Evolutionary conservation across 495 filamentous ascomycete genomes (phyloP), one percentile per base, ranked within the genome.

Genomic region (Emericellopsis terricola): DNA sequence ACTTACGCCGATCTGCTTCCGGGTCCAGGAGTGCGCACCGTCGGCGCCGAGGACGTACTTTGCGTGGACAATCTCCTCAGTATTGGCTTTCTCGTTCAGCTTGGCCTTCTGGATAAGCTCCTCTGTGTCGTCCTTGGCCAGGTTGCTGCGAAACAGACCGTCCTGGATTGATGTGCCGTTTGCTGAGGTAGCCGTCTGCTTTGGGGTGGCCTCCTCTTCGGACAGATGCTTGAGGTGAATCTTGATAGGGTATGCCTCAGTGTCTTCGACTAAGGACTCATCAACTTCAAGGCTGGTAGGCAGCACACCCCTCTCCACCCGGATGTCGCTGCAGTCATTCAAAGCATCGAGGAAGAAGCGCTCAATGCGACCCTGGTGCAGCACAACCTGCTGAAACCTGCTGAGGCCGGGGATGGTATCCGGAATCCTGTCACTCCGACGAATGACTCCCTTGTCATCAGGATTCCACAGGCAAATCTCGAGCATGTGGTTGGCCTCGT

Each of bases 21-120:
- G 54, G 4, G 71, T 67, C 54, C 64, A 69, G 8, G 67, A 70
- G 38, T 71, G 73, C 2, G 74, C 75, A 0, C 75, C 75, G 48
- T 82, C 77, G 19, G 68, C 73, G 2, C 76, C 77, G 3, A 80
- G 60, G 36, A 82, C 51, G 43, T 77, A 81, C 41, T 73, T 78
- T 7, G 29, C 29, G 29, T 31, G 29, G n/a, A 17, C 15, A 3
- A 16, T 13, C 19, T 31, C 29, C 29, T 31, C 13, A 13, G 8
- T 31, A 31, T 31, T 17, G 8, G 29, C 15, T 9, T 15, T 15
- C 11, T 7, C 13, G 11, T 15, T 5, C 9, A 31, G 8, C 21
- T 40, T 39, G 39, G 47, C 44, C 21, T 38, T 38, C 33, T 47
- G 48, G 8, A 63, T 46, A 11, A 73, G 44, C n/a, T 74, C 69